phyloP scores from a whole-genome alignment of 371 early-diverging fungal species.

The Zopfochytrium polystomum region DNA sequence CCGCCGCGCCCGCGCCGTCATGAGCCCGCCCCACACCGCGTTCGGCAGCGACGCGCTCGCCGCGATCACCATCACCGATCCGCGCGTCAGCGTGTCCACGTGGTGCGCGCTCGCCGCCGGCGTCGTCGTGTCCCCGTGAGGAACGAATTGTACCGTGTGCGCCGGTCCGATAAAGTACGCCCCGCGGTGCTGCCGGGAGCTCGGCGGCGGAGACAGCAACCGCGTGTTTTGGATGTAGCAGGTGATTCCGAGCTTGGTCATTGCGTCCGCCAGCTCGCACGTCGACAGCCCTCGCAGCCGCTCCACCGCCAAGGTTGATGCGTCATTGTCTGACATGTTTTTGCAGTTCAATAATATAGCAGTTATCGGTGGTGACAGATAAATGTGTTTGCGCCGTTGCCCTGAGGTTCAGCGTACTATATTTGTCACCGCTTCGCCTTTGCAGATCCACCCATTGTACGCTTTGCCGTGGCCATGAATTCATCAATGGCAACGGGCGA shows the following conservation, averaged over 20 bases:
- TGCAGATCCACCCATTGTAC: too few relatives aligned
- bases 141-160: conserved; percentile 69
- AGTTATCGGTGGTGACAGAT: too few relatives aligned
- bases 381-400: too few relatives aligned
- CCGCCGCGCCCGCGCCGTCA: conserved; percentile 69
- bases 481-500: conserved; percentile 32
- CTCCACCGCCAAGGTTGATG: too few relatives aligned
- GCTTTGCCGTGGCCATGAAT: conserved; percentile 21
- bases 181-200: not conserved
- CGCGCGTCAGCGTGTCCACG: conserved; percentile 45
- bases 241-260: conserved; percentile 58
- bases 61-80: conserved; percentile 61
- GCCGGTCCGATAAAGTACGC: conserved; percentile 71
- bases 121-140: conserved; percentile 49
- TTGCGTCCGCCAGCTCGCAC: conserved; percentile 69
- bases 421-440: too few relatives aligned
- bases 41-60: conserved; percentile 62
- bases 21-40: conserved; percentile 81
- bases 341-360: too few relatives aligned
- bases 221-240: conserved; percentile 69
- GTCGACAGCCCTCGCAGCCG: conserved; percentile 25
- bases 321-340: too few relatives aligned
- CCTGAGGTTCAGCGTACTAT: too few relatives aligned
- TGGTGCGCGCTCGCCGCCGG: conserved; percentile 49
- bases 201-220: conserved; percentile 57